A percentile compares a stretch with the other conserved stretches of the same genome.
phyloP scores from a whole-genome alignment of 2,329 filamentous ascomycete species.

The Fusarium sp. region DNA sequence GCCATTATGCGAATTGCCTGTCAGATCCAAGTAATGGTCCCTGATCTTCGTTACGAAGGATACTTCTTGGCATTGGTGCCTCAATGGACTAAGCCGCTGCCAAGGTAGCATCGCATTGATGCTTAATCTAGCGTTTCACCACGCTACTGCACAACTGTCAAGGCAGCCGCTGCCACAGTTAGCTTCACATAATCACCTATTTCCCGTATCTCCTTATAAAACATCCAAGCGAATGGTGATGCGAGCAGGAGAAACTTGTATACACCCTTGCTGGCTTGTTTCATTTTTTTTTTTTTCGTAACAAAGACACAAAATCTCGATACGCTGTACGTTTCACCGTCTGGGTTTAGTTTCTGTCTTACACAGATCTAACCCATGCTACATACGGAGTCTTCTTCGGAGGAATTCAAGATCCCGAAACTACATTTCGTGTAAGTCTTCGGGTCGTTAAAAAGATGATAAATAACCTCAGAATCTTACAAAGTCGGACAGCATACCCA shows the following conservation, averaged over 20 bases:
- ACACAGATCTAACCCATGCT: constrained; percentile 8
- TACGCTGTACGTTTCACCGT: constrained; percentile 28
- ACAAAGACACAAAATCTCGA: constrained; percentile 12
- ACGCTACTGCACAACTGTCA: constrained; percentile 31
- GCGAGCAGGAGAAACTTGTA: constrained; percentile 4
- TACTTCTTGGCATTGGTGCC: constrained; percentile 33
- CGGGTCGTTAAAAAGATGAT: background rate
- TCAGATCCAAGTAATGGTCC: background rate
- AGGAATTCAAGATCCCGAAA: constrained; percentile 13
- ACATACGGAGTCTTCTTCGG: background rate
- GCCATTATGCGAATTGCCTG: background rate
- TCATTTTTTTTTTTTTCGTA: constrained; percentile 4
- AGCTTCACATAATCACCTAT: background rate
- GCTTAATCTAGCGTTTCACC: constrained; percentile 43
- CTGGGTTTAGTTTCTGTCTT: constrained; percentile 6
- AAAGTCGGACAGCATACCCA: background rate
- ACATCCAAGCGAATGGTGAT: background rate
- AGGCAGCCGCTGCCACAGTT: constrained; percentile 8
- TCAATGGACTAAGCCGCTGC: constrained; percentile 39
- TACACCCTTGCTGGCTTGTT: constrained; percentile 9
- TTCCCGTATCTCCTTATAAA: background rate
- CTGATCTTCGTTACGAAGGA: constrained; percentile 3
- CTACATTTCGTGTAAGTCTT: constrained; percentile 12
- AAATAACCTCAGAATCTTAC: background rate
- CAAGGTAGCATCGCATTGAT: constrained; percentile 46